Conservation (phyloP, 495 filamentous ascomycete genomes). For the Durotheca rogersii region DNA sequence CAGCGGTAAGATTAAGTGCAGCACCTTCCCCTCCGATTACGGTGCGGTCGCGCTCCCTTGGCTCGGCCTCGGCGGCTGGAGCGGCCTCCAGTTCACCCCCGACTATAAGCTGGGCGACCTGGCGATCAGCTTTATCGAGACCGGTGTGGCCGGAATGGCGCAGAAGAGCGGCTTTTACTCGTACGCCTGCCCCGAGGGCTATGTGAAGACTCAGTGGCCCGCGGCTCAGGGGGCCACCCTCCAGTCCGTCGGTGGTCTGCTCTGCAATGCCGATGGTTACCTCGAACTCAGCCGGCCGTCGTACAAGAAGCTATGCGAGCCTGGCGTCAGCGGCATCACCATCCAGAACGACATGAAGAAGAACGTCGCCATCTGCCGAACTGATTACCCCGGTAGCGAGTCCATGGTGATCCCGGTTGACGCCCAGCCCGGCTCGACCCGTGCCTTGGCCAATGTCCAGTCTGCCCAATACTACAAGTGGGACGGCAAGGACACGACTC, state of each 20-base stretch:
- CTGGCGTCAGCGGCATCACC: conserved; percentile 66
- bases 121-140: conserved; percentile 56
- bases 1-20: conserved; percentile 70
- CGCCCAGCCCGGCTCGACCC: conserved; percentile 54
- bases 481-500: conserved; percentile 72
- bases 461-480: conserved; percentile 71
- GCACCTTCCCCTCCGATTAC: conserved; percentile 75
- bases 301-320: conserved; percentile 71
- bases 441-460: conserved; percentile 71
- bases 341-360: conserved; percentile 69
- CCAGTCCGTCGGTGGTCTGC: conserved; percentile 86
- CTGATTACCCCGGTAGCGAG: conserved; percentile 93
- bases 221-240: conserved; percentile 71
- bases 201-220: conserved; percentile 94
- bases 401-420: conserved; percentile 76
- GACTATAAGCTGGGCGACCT: conserved; percentile 38
- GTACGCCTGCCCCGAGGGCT: conserved; percentile 88
- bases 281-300: conserved; percentile 73
- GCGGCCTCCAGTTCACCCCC: conserved; percentile 68
- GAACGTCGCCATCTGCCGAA: conserved; percentile 80
- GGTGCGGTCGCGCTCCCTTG: conserved; percentile 73
- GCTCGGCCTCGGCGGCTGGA: conserved; percentile 71
- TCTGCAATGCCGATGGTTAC: conserved; percentile 73
- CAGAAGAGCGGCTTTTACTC: conserved; percentile 79
- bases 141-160: conserved; percentile 58